Conservation (phyloP, 2,329 filamentous ascomycete species). For the Fusarium sp. region DNA sequence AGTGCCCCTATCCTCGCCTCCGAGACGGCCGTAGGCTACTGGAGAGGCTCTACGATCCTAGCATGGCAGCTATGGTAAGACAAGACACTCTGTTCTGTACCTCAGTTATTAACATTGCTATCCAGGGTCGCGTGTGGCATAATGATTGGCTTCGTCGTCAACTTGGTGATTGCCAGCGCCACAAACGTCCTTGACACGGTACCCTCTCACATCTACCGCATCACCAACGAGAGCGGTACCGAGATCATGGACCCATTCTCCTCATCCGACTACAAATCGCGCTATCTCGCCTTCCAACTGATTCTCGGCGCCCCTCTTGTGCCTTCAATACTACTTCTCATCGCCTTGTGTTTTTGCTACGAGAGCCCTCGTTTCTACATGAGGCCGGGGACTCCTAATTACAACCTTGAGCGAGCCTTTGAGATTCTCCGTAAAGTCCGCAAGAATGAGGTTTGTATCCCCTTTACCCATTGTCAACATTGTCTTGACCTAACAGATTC, state of each 20-base stretch:
- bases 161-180: conserved; percentile 27
- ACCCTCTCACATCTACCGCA: neutral
- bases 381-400: conserved; percentile 45
- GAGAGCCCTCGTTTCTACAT: conserved; percentile 54
- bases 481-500: neutral
- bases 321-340: conserved; percentile 47
- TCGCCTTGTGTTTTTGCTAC: conserved; percentile 50
- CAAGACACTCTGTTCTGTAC: conserved; percentile 31
- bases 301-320: conserved; percentile 51
- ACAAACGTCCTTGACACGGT: conserved; percentile 6
- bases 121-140: conserved; percentile 40
- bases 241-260: neutral
- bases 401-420: conserved; percentile 48
- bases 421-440: conserved; percentile 46
- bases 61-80: conserved; percentile 57
- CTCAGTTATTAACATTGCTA: neutral
- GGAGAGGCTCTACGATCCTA: conserved; percentile 57
- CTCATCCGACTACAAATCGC: neutral
- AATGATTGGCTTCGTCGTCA: conserved; percentile 39
- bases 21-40: conserved; percentile 57
- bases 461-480: fast-evolving
- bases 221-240: neutral
- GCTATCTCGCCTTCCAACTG: conserved; percentile 37
- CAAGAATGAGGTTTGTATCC: conserved; percentile 36
- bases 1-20: conserved; percentile 57